A percentile compares a stretch with the other conserved stretches of the same genome.
Conservation (phyloP, 768 basidiomycete genomes). For the Paxillus ammoniavirescens region DNA sequence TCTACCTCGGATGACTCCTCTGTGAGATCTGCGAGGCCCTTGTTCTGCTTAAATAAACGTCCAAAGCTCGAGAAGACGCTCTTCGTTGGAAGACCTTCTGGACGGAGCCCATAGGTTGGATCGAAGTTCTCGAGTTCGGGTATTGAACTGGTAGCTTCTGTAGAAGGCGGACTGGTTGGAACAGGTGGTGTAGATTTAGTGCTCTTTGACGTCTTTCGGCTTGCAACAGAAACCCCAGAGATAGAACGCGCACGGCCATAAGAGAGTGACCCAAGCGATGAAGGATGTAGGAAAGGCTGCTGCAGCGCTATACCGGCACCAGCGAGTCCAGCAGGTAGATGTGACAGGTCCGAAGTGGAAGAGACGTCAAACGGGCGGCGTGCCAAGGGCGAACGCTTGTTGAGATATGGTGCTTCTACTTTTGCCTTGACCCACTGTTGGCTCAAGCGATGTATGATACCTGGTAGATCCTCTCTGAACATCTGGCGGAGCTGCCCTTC, state of each 20-base stretch:
- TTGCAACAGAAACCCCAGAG: slow-evolving; percentile 41
- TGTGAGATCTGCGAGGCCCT: slow-evolving; percentile 75
- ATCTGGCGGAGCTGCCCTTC: slow-evolving; percentile 96
- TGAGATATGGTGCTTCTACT: slow-evolving; percentile 87
- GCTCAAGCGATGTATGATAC: slow-evolving; percentile 93
- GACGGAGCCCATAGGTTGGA: slow-evolving; percentile 93
- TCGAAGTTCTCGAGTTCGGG: slow-evolving; percentile 81
- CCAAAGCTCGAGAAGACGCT: slow-evolving; percentile 79
- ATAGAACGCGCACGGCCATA: slow-evolving; percentile 36
- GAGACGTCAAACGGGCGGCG: slow-evolving; percentile 36
- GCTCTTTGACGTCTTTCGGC: slow-evolving; percentile 26
- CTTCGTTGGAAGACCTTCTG: slow-evolving; percentile 86
- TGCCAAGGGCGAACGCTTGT: slow-evolving; percentile 46
- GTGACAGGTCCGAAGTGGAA: slow-evolving; percentile 42
- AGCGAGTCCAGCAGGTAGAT: slow-evolving; percentile 15
- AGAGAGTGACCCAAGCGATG: slow-evolving; percentile 16
- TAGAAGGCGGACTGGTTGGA: slow-evolving; percentile 17
- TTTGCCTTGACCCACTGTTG: slow-evolving; percentile 96
- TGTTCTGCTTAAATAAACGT: slow-evolving; percentile 64
- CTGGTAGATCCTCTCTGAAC: slow-evolving; percentile 96
- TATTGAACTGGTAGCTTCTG: slow-evolving; percentile 29
- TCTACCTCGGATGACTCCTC: slow-evolving; percentile 54
- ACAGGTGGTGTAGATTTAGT: slow-evolving; percentile 17
- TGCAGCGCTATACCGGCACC: slow-evolving; percentile 18
- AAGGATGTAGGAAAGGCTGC: slow-evolving; percentile 24